Base-by-base conservation (phyloP, 441 rosid genomes). In the Brassica balearica region DNA sequence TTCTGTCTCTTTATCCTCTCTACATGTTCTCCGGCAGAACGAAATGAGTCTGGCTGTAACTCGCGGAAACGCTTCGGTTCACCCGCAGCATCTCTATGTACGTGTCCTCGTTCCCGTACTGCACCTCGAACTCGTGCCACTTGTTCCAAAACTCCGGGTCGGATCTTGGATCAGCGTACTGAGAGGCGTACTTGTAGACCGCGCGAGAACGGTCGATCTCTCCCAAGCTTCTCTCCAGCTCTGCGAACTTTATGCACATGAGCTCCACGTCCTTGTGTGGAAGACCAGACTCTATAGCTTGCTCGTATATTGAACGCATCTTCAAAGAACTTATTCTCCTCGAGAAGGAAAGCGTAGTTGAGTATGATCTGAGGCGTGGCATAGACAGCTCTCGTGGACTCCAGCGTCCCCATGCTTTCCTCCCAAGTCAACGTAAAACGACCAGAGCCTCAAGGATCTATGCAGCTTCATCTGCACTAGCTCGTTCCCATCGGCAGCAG, bases 91-190 rank as follows among this genome's bases (percentile, higher is more conserved):
- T 93, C 73, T 96, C 99, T 59, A 97, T 84, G 84, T 92, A 96
- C 29, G 99, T 96, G 70, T 92, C 99, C 77, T 91, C 99, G 74
- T 96, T 93, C 55, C 99, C 99, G 72, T 93, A 96, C 34, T 86
- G 94, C 46, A 96, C 98, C 84, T 95, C 99, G 65, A 93, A 93
- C 51, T 90, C 91, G 65, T 94, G 92, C 98, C 99, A 95, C 72
- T 84, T 88, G 77, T 84, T 89, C 98, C 99, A 95, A 81, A 93
- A 92, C 20, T 91, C 97, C 0, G 83, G 79, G 85, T 88, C 99
- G 22, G 98, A 88, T 38, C 95, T 80, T 15, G 99, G 98, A 80
- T 95, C 99, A 0, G 98, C 96, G 77, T 87, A 91, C 83, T 92
- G 98, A 59, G 98, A 92, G 53, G 98, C 94, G 71, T 84, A 93